Percentiles rank a stretch among this genome's conserved stretches.
Evolutionary conservation across 192 early-diverging fungal genomes (phyloP).

Genomic region (Obelidium mucronatum): DNA sequence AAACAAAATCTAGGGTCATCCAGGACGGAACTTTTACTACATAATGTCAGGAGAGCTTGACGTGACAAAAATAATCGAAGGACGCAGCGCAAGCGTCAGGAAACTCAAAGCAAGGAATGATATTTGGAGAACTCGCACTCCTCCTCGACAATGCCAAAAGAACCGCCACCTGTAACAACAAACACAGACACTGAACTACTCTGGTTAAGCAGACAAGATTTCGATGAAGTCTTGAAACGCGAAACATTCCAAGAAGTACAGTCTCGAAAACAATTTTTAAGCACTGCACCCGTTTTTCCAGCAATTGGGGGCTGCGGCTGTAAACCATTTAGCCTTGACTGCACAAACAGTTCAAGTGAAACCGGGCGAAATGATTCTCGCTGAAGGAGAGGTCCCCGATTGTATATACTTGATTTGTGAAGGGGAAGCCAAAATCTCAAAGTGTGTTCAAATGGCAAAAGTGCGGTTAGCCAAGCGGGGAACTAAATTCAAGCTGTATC

Average conservation of each 20-base stretch:
- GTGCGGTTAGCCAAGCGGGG: not conserved
- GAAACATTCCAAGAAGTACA: conserved; percentile 8
- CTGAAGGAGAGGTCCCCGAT: conserved; percentile 2
- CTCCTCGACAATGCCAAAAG: not conserved
- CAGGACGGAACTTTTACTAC: conserved; percentile 6
- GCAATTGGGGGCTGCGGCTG: conserved; percentile 1
- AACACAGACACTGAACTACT: not conserved
- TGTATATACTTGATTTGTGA: conserved; percentile 2
- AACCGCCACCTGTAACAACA: conserved; percentile 1
- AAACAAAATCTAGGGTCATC: not conserved
- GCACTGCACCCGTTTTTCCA: not conserved
- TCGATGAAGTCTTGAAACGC: not conserved
- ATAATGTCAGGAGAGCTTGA: conserved; percentile 12
- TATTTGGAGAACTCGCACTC: conserved; percentile 14
- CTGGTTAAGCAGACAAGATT: conserved; percentile 7
- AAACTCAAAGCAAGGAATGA: not conserved
- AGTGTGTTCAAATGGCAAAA: not conserved
- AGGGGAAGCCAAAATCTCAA: not conserved
- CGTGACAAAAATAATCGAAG: not conserved
- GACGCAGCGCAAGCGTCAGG: not conserved
- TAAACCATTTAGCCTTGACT: not conserved
- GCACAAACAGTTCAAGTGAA: not conserved
- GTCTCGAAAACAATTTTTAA: not conserved
- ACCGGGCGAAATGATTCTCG: not conserved
- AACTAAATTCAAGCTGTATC: not conserved